Evolutionary conservation across 768 basidiomycete genomes (phyloP).

Genomic region (Lactifluus volemus): DNA sequence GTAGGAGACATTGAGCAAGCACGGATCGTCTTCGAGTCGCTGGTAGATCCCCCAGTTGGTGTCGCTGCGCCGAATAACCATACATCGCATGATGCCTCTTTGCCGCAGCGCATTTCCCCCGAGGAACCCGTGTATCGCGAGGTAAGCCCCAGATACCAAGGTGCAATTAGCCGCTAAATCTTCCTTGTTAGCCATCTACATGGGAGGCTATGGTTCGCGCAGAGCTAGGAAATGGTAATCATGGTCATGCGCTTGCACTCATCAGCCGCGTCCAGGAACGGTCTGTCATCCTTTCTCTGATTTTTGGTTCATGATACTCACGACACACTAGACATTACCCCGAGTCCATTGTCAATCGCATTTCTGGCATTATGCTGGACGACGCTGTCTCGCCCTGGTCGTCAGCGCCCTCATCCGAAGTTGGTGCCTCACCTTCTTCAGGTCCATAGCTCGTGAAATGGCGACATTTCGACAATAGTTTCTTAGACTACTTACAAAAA

Average conservation of each 20-base stretch:
- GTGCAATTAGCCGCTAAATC: background rate
- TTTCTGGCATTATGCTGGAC: slow-evolving; percentile 73
- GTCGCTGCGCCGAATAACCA: slow-evolving; percentile 89
- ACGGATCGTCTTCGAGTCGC: slow-evolving; percentile 66
- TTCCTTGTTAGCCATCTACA: slow-evolving; percentile 59
- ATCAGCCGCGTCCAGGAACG: slow-evolving; percentile 65
- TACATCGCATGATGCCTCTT: slow-evolving; percentile 50
- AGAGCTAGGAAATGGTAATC: slow-evolving; percentile 73
- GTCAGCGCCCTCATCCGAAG: slow-evolving; percentile 11
- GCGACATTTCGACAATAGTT: background rate
- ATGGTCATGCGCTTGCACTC: slow-evolving; percentile 57
- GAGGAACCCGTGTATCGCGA: slow-evolving; percentile 74
- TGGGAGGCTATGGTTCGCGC: slow-evolving; percentile 95
- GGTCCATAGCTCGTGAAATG: slow-evolving; percentile 9
- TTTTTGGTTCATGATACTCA: slow-evolving; percentile 12
- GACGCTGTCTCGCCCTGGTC: slow-evolving; percentile 46
- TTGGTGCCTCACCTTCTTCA: background rate
- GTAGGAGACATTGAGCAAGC: slow-evolving; percentile 63
- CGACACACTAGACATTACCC: slow-evolving; percentile 51
- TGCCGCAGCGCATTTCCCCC: slow-evolving; percentile 28
- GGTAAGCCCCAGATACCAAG: slow-evolving; percentile 33
- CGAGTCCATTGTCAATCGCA: slow-evolving; percentile 68
- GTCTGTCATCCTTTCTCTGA: slow-evolving; percentile 29
- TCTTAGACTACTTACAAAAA: background rate
- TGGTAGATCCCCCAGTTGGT: slow-evolving; percentile 74